Base-by-base conservation (phyloP, 768 basidiomycete genomes). In the Phlegmacium glaucopus region DNA sequence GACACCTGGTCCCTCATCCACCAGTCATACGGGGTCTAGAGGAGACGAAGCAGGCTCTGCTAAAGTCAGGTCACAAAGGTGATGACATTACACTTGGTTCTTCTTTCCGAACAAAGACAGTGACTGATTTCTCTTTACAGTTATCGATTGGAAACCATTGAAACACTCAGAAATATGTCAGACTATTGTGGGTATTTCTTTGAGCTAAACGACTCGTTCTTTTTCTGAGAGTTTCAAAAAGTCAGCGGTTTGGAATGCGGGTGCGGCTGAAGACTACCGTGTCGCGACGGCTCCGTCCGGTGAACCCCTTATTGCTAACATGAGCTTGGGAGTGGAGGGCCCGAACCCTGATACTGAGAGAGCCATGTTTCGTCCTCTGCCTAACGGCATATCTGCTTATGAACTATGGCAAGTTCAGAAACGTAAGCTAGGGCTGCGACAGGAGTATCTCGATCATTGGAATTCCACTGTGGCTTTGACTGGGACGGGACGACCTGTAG, bases 401-500 rank as follows among this genome's bases (percentile, higher is more conserved):
- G 69, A 82, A 40, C 71, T 85, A 15, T 91, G 87, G 87, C 79
- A 86, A 55, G 36, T 80, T 7, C 84, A 87, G 18, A 80, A 76
- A 55, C 57, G 60, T 54, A 76, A 72, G 54, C 64, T 62, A 4
- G 69, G 72, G 9, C 52, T 85, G 26, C 74, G 84, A 18, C 69
- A 79, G 53, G 70, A 73, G 41, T 80, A 87, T 57, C 62, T 86
- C 39, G 75, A 81, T 39, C 64, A 78, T 41, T 90, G 87, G 87
- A 73, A 82, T 42, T 69, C 64, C 4, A 84, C 82, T 0, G 65
- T 54, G 9, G 51, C 45, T 0, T 39, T 55, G 11, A 90, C 87
- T 0, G 78, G 77, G 0, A 90, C 86, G 0, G 85, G 83, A 1
- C 66, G 90, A 2, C 83, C 87, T 4, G 76, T 90, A 6, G 90